Evolutionary conservation across 2,329 filamentous ascomycete species (phyloP), one percentile per base, ranked within the genome.

Genomic region (Claviceps spartinae): DNA sequence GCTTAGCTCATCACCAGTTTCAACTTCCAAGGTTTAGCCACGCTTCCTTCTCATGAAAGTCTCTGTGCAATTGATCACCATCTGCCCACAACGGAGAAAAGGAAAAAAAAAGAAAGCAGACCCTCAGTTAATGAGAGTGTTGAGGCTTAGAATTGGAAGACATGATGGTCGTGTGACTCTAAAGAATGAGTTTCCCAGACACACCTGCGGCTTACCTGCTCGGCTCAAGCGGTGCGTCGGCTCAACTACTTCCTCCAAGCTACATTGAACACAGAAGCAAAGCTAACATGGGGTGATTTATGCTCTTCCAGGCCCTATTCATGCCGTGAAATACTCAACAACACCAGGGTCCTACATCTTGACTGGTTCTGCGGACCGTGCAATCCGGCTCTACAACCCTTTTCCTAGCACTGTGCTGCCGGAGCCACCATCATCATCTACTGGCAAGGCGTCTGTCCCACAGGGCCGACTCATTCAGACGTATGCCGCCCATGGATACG

Each of bases 401-500:
- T 72, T 73, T 49, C 76, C 79, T 50, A 73, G 70, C 54, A 65
- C 64, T 63, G 71, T 56, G 55, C 69, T 56, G 62, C 57, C 60
- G 0, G 59, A 62, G 36, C 53, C 60, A 34, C 56, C 59, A 41
- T 52, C 59, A 41, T 54, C 59, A 41, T 54, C 57, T 24, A 63
- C 57, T 47, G 61, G 67, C 40, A 58, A 58, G 40, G 47, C 57
- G 3, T 40, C 58, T 1, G 56, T 71, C 5, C 73, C 75, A 1
- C 63, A 75, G 54, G 77, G 76, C 58, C 72, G 74, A 1, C 82
- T 93, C 3, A 88, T 98, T 63, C 90, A 96, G 69, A 86, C 82
- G 38, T 98, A 95, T 71, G 73, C 82, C 38, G 88, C 86, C 2
- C 93, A 98, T 69, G 90, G 88, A 58, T 95, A 98, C 72, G 86